Conservation (phyloP, 2,329 filamentous ascomycete genomes). For the Cryphonectria radicalis region DNA sequence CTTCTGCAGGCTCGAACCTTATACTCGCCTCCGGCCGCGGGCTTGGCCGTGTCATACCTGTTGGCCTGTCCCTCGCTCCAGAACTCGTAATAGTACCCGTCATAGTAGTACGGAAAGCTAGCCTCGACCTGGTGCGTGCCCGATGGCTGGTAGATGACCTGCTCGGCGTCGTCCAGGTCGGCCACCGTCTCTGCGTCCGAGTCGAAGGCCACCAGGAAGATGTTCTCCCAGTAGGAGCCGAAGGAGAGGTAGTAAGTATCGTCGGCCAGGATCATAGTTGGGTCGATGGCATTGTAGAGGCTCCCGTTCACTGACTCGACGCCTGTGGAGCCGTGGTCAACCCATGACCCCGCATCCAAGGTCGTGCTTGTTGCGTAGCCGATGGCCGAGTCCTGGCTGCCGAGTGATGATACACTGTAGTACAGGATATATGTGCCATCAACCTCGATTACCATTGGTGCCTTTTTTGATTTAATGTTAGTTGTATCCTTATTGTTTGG, state of each 20-base stretch:
- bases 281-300: constrained; percentile 59
- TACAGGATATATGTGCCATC: constrained; percentile 66
- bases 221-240: constrained; percentile 70
- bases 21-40: constrained; percentile 65
- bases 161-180: constrained; percentile 36
- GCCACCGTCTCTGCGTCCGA: constrained; percentile 39
- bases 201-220: constrained; percentile 62
- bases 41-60: constrained; percentile 54
- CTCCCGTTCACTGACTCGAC: constrained; percentile 44
- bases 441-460: constrained; percentile 65
- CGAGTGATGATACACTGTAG: constrained; percentile 66
- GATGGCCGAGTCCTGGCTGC: constrained; percentile 64
- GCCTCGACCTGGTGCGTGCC: constrained; percentile 61
- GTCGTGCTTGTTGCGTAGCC: constrained; percentile 50
- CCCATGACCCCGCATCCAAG: constrained; percentile 49
- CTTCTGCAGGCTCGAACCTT: constrained; percentile 67
- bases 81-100: constrained; percentile 66
- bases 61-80: constrained; percentile 67
- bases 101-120: constrained; percentile 58
- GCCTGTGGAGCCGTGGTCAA: constrained; percentile 55
- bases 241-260: constrained; percentile 60
- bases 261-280: constrained; percentile 52
- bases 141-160: constrained; percentile 57
- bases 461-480: constrained; percentile 44
- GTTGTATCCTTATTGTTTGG: neutral